A percentile compares a stretch with the other conserved stretches of the same genome.
phyloP scores from a whole-genome alignment of 768 basidiomycete genomes.

The Lactarius pseudohatsudake region DNA sequence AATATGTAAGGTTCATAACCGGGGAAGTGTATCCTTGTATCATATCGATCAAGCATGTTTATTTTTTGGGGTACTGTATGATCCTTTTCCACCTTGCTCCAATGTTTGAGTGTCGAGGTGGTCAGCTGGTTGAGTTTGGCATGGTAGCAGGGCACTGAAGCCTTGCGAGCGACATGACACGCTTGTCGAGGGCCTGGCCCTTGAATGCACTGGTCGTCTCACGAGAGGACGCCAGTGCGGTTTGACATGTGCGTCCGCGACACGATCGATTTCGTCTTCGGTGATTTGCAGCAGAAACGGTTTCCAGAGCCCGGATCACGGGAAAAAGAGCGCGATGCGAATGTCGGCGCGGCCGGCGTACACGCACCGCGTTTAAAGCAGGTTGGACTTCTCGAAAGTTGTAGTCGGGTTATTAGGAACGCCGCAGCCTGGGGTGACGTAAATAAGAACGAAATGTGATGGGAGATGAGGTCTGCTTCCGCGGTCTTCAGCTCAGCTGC shows the following conservation, averaged over 20 bases:
- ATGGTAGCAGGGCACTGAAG: not conserved
- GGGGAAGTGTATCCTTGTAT: constrained; percentile 15
- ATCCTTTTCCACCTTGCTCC: not conserved
- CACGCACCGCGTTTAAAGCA: constrained; percentile 39
- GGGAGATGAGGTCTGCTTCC: constrained; percentile 31
- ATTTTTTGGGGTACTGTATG: not conserved
- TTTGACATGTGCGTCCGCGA: constrained; percentile 38
- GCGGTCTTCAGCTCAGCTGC: constrained; percentile 37
- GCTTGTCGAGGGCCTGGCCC: constrained; percentile 34
- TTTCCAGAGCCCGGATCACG: constrained; percentile 39
- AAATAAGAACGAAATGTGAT: not conserved
- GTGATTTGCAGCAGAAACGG: constrained; percentile 43
- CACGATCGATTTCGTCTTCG: constrained; percentile 37
- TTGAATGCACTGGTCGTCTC: constrained; percentile 38
- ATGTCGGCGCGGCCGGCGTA: constrained; percentile 38
- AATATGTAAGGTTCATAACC: not conserved
- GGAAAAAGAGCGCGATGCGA: constrained; percentile 41
- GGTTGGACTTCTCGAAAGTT: constrained; percentile 26
- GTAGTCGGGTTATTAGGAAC: constrained; percentile 34
- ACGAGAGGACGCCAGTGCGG: constrained; percentile 42
- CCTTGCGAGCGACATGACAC: constrained; percentile 12
- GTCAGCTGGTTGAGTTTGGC: not conserved
- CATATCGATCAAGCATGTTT: constrained; percentile 13
- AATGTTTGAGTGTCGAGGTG: not conserved
- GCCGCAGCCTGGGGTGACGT: constrained; percentile 36